Percentiles rank a stretch among this genome's conserved stretches.
These are phyloP conservation scores for Sarcodon aspratus DNA, from an alignment of 768 basidiomycete species.

Conservation along the genomic window DNA sequence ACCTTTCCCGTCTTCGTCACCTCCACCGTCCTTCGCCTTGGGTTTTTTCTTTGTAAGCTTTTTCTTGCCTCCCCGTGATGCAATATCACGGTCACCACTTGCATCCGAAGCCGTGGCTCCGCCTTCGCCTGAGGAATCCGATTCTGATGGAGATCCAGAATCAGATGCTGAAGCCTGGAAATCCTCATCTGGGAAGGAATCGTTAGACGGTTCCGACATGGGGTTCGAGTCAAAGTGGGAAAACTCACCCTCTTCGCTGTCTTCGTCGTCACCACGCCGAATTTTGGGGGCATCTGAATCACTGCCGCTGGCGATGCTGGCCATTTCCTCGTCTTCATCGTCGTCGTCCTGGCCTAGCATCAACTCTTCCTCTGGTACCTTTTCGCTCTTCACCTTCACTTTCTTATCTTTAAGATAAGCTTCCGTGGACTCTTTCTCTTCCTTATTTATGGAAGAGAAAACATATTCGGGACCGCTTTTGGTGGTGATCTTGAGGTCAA, in stretches of 20 bases:
- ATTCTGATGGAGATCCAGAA: slow-evolving; percentile 75
- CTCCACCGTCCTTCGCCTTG: slow-evolving; percentile 13
- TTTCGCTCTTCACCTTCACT: slow-evolving; percentile 90
- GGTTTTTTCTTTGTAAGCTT: slow-evolving; percentile 28
- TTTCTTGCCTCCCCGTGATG: slow-evolving; percentile 26
- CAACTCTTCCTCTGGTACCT: slow-evolving; percentile 79
- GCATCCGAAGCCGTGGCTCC: slow-evolving; percentile 79
- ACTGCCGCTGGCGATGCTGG: slow-evolving; percentile 66
- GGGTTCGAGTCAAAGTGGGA: neutral
- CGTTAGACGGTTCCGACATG: neutral
- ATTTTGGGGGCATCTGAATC: slow-evolving; percentile 28
- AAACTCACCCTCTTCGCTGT: slow-evolving; percentile 58
- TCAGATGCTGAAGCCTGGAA: slow-evolving; percentile 84
- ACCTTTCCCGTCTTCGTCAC: slow-evolving; percentile 21
- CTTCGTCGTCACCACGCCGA: slow-evolving; percentile 58
- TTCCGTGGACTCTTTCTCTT: slow-evolving; percentile 83
- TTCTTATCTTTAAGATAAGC: slow-evolving; percentile 85
- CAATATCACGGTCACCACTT: slow-evolving; percentile 63
- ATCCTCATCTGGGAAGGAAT: slow-evolving; percentile 58
- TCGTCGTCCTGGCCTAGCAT: slow-evolving; percentile 58
- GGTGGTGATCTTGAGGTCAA: slow-evolving; percentile 85
- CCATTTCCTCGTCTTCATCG: slow-evolving; percentile 75
- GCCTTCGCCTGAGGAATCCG: slow-evolving; percentile 55
- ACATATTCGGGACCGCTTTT: slow-evolving; percentile 78
- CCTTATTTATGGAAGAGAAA: slow-evolving; percentile 92